phyloP scores from a whole-genome alignment of 495 filamentous ascomycete genomes.

The Penicillium cataractarum region DNA sequence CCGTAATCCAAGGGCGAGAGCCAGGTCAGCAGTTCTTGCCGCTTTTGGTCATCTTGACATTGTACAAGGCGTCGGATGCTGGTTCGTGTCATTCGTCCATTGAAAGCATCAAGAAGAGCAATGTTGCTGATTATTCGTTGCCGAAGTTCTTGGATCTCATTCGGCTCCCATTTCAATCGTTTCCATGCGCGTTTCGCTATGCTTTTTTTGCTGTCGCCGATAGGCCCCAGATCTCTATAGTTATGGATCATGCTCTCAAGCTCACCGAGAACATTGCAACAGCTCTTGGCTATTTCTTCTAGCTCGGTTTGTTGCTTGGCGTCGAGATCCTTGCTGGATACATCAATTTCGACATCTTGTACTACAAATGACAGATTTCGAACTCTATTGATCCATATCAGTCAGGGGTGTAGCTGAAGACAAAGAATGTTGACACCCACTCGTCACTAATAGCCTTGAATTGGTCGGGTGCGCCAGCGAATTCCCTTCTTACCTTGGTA shows the following conservation, averaged over 20 bases:
- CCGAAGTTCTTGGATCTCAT: not conserved
- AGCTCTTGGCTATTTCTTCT: not conserved
- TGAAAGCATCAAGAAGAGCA: not conserved
- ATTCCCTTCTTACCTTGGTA: not conserved
- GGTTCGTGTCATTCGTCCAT: not conserved
- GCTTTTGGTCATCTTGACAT: not conserved
- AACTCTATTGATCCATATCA: not conserved
- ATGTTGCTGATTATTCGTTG: conserved; percentile 1
- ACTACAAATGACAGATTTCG: not conserved
- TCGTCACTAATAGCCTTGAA: not conserved
- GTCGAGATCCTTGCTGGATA: not conserved
- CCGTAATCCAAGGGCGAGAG: not conserved
- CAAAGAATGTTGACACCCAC: not conserved
- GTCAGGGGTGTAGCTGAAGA: not conserved
- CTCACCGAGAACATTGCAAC: not conserved
- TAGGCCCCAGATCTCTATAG: not conserved
- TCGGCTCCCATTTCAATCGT: not conserved
- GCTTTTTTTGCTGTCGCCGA: not conserved
- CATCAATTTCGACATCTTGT: not conserved
- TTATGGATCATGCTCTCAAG: not conserved
- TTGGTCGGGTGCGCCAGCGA: not conserved
- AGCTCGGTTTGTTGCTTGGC: not conserved
- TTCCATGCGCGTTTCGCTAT: not conserved
- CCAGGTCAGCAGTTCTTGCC: not conserved
- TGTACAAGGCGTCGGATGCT: not conserved